phyloP scores from a whole-genome alignment of 1,139 yeast genomes.

The Kodamaea sp. region DNA sequence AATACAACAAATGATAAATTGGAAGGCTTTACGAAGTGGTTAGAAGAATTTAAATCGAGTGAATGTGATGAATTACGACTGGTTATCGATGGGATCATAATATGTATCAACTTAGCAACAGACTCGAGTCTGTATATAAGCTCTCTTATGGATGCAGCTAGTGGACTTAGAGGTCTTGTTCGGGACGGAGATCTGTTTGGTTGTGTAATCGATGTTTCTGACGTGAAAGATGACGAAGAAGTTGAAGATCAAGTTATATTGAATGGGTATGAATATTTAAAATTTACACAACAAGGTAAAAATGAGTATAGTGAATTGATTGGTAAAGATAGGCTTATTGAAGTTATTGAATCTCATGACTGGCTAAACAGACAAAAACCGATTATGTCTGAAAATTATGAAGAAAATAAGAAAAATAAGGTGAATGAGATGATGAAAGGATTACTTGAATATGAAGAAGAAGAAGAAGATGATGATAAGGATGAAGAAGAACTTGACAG shows the following conservation, averaged over 20 bases:
- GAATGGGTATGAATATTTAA: constrained; percentile 33
- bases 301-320: constrained; percentile 16
- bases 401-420: constrained; percentile 21
- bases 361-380: constrained; percentile 28
- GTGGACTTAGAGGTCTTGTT: constrained; percentile 21
- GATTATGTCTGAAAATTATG: constrained; percentile 8
- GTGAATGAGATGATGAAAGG: constrained; percentile 28
- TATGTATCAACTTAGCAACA: constrained; percentile 27
- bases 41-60: constrained; percentile 25
- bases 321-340: constrained; percentile 29
- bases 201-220: constrained; percentile 23
- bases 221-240: constrained; percentile 12
- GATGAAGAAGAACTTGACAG: constrained; percentile 1
- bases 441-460: constrained; percentile 18
- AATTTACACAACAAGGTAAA: constrained; percentile 16
- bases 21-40: constrained; percentile 26
- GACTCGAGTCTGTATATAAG: constrained; percentile 7
- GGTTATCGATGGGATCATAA: constrained; percentile 37
- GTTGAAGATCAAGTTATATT: constrained; percentile 30
- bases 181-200: constrained; percentile 27
- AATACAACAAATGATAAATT: constrained; percentile 7
- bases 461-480: constrained; percentile 9
- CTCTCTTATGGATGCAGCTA: constrained; percentile 14
- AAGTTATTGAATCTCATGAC: constrained; percentile 38
- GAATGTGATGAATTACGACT: constrained; percentile 38